These are phyloP conservation scores for Exophiala viscosa DNA, from an alignment of 2,329 filamentous ascomycete genomes.

Conservation along the genomic window DNA sequence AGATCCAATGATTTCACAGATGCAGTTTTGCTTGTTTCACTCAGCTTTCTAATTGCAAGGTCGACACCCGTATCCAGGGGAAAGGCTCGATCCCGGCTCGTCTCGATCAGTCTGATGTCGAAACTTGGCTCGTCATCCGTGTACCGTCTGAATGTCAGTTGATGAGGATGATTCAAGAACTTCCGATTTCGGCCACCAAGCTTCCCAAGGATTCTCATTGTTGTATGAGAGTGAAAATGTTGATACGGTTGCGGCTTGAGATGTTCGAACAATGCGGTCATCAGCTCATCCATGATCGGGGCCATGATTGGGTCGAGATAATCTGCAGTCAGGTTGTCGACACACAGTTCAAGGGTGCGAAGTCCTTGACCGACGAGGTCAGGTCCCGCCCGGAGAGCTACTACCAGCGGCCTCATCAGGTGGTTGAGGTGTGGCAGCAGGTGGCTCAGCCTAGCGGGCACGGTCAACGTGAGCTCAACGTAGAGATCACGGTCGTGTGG, in stretches of 20 bases:
- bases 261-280: slow-evolving; percentile 96
- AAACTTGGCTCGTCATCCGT: slow-evolving; percentile 85
- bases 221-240: slow-evolving; percentile 96
- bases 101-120: slow-evolving; percentile 83
- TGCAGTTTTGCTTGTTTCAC: slow-evolving; percentile 67
- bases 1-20: slow-evolving; percentile 64
- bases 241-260: slow-evolving; percentile 90
- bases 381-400: slow-evolving; percentile 83
- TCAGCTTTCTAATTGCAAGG: slow-evolving; percentile 79
- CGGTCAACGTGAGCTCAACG: slow-evolving; percentile 92
- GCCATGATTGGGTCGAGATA: slow-evolving; percentile 99
- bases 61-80: slow-evolving; percentile 83
- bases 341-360: slow-evolving; percentile 88
- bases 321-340: slow-evolving; percentile 96
- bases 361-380: slow-evolving; percentile 94
- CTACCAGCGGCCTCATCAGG: slow-evolving; percentile 95
- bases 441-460: slow-evolving; percentile 90
- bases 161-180: slow-evolving; percentile 84
- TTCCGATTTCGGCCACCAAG: slow-evolving; percentile 92
- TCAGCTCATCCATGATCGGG: slow-evolving; percentile 95
- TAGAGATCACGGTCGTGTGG: slow-evolving; percentile 90
- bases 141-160: slow-evolving; percentile 77
- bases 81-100: slow-evolving; percentile 83
- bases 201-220: slow-evolving; percentile 94
- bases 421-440: slow-evolving; percentile 92